phyloP scores from a whole-genome alignment of 352 stramenopile genomes.

The Pythium angustatum region DNA sequence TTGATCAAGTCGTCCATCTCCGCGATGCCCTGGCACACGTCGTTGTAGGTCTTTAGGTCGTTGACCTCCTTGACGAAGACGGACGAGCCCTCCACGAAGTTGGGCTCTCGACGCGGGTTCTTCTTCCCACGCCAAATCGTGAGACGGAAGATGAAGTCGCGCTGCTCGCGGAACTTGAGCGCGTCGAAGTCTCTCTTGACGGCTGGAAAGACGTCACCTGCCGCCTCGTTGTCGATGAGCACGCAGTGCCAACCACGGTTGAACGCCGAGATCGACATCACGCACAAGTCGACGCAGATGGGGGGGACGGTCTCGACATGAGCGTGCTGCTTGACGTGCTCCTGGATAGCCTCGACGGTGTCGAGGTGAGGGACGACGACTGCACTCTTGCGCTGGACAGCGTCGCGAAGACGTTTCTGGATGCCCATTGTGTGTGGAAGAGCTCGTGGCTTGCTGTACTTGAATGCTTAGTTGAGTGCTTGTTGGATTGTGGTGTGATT shows the following conservation, averaged over 20 bases:
- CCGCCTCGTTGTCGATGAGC: neutral
- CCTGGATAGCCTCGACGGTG: neutral
- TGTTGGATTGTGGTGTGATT: too few relatives aligned
- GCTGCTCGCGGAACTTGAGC: neutral
- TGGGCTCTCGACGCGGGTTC: neutral
- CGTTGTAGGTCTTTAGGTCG: neutral
- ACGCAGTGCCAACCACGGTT: neutral
- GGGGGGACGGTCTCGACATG: neutral
- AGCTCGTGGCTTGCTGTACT: too few relatives aligned
- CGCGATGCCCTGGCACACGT: neutral
- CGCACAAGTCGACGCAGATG: neutral
- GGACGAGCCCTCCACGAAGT: neutral
- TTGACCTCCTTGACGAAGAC: neutral
- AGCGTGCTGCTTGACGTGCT: neutral
- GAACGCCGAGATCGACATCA: neutral
- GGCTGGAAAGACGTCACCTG: neutral
- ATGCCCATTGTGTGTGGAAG: neutral
- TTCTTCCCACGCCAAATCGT: neutral
- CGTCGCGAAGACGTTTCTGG: neutral
- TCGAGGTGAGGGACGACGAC: neutral
- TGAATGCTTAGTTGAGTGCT: neutral
- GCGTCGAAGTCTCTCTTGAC: neutral
- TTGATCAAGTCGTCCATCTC: slow-evolving; percentile 7
- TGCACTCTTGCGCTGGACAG: slow-evolving; percentile 3
- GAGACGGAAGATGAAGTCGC: slow-evolving; percentile 1